Conservation (phyloP, 1,284 basidiomycete genomes). For the Neonothopanus nambi region DNA sequence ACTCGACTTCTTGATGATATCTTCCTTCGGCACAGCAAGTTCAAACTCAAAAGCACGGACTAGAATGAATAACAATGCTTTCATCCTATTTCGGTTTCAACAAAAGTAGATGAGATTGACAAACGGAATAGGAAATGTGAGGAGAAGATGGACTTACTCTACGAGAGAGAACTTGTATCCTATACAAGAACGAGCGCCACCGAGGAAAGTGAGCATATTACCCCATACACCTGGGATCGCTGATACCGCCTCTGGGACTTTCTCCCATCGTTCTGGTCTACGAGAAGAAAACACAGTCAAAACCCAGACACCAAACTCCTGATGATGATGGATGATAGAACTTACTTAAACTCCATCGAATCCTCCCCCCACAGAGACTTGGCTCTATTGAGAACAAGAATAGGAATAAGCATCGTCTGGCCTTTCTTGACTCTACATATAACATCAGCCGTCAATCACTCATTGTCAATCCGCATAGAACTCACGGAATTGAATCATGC, state of each 20-base stretch:
- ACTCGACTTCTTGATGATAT: slow-evolving; percentile 38
- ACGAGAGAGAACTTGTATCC: slow-evolving; percentile 71
- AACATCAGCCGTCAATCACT: no score
- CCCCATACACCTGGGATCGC: slow-evolving; percentile 60
- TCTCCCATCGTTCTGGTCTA: slow-evolving; percentile 62
- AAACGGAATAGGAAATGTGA: background rate
- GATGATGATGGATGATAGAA: no score
- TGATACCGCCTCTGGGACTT: slow-evolving; percentile 42
- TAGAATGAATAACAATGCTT: slow-evolving; percentile 58
- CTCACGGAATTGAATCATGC: no score
- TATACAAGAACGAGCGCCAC: slow-evolving; percentile 62
- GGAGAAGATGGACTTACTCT: slow-evolving; percentile 44
- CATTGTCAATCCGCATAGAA: no score
- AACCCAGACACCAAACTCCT: background rate
- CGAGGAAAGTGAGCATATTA: slow-evolving; percentile 60
- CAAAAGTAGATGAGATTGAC: background rate
- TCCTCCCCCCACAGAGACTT: no score
- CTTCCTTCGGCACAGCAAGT: slow-evolving; percentile 43
- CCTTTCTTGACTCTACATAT: no score
- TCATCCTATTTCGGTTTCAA: slow-evolving; percentile 49
- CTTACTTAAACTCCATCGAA: no score
- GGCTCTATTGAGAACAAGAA: no score
- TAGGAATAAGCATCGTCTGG: no score
- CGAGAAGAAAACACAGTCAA: background rate
- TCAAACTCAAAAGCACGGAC: slow-evolving; percentile 57